Evolutionary conservation across 2,329 filamentous ascomycete genomes (phyloP).

Genomic region (Lomentospora prolificans): DNA sequence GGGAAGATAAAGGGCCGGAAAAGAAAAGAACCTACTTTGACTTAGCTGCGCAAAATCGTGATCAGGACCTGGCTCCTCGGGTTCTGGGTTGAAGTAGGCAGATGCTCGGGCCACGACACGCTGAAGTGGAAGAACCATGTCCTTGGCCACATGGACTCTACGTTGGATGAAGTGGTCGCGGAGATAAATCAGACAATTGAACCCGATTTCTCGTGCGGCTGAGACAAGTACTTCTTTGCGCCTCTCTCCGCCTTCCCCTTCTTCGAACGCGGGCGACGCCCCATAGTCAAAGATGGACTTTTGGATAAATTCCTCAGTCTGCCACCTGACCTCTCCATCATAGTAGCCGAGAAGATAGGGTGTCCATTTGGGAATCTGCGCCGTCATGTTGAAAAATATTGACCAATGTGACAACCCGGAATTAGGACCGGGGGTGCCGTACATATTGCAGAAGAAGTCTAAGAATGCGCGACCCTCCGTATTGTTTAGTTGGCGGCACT

Average conservation of each 20-base stretch:
- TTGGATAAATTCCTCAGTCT: slow-evolving; percentile 33
- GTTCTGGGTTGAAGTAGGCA: slow-evolving; percentile 26
- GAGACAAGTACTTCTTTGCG: slow-evolving; percentile 22
- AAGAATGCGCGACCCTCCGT: slow-evolving; percentile 39
- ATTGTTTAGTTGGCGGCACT: slow-evolving; percentile 34
- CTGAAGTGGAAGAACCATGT: slow-evolving; percentile 31
- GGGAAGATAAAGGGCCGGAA: not conserved
- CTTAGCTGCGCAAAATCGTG: slow-evolving; percentile 23
- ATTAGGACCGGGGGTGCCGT: not conserved
- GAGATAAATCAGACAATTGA: slow-evolving; percentile 35
- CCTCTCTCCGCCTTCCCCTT: slow-evolving; percentile 20
- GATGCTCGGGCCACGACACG: slow-evolving; percentile 32
- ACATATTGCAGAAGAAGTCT: slow-evolving; percentile 27
- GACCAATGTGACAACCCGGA: slow-evolving; percentile 14
- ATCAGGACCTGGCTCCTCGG: slow-evolving; percentile 18
- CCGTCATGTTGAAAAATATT: slow-evolving; percentile 15
- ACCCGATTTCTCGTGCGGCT: slow-evolving; percentile 30
- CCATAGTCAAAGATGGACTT: slow-evolving; percentile 31
- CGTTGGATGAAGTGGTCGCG: slow-evolving; percentile 35
- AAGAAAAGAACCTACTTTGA: slow-evolving; percentile 23
- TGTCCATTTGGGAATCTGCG: slow-evolving; percentile 34
- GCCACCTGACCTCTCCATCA: slow-evolving; percentile 30
- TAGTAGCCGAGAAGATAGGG: slow-evolving; percentile 39
- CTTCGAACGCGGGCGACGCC: slow-evolving; percentile 17
- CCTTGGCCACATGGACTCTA: slow-evolving; percentile 29